These are phyloP conservation scores for Rhodotorula sp. DNA, from an alignment of 1,284 basidiomycete genomes.

Conservation along the genomic window DNA sequence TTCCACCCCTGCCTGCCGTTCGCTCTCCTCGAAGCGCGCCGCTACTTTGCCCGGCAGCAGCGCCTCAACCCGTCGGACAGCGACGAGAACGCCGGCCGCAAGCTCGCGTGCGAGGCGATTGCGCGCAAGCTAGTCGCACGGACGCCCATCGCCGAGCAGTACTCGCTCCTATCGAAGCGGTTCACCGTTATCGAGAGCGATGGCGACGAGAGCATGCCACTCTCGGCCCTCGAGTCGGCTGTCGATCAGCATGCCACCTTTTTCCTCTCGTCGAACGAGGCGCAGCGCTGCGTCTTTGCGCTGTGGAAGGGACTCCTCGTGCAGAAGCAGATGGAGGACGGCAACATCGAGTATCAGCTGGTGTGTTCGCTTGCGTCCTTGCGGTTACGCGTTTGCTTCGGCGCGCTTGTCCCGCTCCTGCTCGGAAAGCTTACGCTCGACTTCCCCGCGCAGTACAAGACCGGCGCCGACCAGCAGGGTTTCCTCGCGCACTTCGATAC, in stretches of 20 bases:
- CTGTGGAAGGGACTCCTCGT: constrained; percentile 51
- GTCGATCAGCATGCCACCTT: constrained; percentile 71
- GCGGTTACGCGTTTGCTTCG: too few species aligned
- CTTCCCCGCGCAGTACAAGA: constrained; percentile 53
- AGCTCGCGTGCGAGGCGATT: constrained; percentile 83
- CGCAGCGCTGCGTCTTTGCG: constrained; percentile 61
- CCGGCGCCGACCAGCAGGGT: constrained; percentile 50
- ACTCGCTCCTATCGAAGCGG: constrained; percentile 56
- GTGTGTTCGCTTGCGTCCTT: too few species aligned
- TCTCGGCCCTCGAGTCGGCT: constrained; percentile 71
- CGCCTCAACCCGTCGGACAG: constrained; percentile 63
- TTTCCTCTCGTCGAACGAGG: constrained; percentile 83
- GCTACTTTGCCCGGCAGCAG: constrained; percentile 36
- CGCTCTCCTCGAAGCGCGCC: constrained; percentile 43
- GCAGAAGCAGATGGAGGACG: constrained; percentile 12
- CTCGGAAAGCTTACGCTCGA: not conserved
- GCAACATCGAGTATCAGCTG: constrained; percentile 29
- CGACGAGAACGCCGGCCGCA: constrained; percentile 77
- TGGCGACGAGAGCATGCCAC: constrained; percentile 71
- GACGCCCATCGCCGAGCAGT: constrained; percentile 52
- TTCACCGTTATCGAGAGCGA: constrained; percentile 72
- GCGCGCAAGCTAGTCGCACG: constrained; percentile 78
- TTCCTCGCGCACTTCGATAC: constrained; percentile 75
- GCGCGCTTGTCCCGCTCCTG: not conserved
- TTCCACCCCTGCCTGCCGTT: constrained; percentile 71